Evolutionary conservation across 2,329 filamentous ascomycete genomes (phyloP), one percentile per base, ranked within the genome.

Genomic region (Verticillium dahliae): DNA sequence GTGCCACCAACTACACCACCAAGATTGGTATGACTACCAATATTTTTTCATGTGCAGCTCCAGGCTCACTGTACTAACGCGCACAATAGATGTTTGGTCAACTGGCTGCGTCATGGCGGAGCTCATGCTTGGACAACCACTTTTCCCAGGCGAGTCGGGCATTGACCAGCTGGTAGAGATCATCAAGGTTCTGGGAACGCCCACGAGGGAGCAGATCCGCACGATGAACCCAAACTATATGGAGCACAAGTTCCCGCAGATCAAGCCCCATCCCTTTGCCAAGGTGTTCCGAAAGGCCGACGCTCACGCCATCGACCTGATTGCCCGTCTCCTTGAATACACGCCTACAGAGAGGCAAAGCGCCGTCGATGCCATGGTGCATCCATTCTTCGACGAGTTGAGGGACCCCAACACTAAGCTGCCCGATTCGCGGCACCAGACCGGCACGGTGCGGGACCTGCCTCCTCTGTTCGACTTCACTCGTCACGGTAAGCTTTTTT

Each of bases 191-290:
- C 81, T 99, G 64, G 95, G 95, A 63, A 99, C 95, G 18, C 95
- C 95, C 18, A 98, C 95, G 39, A 86, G 95, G 67, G 95, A 99
- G 76, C 95, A 99, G 78, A 99, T 99, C 72, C 91, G 95, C 69
- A 99, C 95, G 67, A 99, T 99, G 95, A 99, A 99, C 78, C 95
- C 95, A 63, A 99, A 99, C 78, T 99, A 99, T 79, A 99, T 99
- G 95, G 95, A 99, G 80, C 95, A 99, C 81, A 98, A 98, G 81
- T 99, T 99, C 78, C 95, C 95, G 57, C 95, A 99, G 78, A 99
- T 99, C 81, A 99, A 99, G 82, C 95, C 95, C 62, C 95, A 99
- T 73, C 95, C 95, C 34, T 99, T 99, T 83, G 96, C 90, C 80
- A 98, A 98, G 85, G 95, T 99, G 61, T 98, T 99, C 85, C 89